phyloP scores from a whole-genome alignment of 2,329 filamentous ascomycete genomes.

The Alternaria metachromatica region DNA sequence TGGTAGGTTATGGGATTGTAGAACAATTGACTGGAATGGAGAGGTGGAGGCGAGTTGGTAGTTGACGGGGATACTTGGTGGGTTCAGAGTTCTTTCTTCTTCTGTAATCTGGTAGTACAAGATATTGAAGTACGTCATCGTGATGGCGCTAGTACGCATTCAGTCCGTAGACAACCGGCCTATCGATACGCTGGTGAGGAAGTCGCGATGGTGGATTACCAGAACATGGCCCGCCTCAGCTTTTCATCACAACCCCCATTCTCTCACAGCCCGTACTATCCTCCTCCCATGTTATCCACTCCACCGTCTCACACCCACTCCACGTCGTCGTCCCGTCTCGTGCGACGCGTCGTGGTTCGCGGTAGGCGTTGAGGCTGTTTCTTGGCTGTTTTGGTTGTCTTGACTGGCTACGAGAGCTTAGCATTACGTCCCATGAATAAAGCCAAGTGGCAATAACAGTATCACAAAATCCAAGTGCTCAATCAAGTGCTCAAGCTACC shows the following conservation, averaged over 20 bases:
- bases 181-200: not conserved
- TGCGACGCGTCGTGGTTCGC: not conserved
- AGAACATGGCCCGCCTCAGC: not conserved
- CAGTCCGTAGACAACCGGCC: constrained; percentile 3
- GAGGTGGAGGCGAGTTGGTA: not conserved
- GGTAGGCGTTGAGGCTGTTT: not conserved
- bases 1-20: not conserved
- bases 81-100: not conserved
- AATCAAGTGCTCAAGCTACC: constrained; percentile 28
- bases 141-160: constrained; percentile 18
- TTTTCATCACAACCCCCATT: not conserved
- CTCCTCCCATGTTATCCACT: rapidly evolving
- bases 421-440: not conserved
- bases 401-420: constrained; percentile 3
- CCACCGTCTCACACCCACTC: not conserved
- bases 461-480: constrained; percentile 21
- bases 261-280: not conserved
- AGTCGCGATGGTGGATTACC: not conserved
- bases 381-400: not conserved
- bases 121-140: constrained; percentile 17
- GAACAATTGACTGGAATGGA: rapidly evolving
- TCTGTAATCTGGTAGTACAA: not conserved
- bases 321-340: not conserved
- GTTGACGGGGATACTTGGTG: not conserved
- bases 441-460: not conserved